Percentiles rank a stretch among this genome's conserved stretches.
Conservation (phyloP, 192 early-diverging fungal genomes). For the Entomortierella chlamydospora region DNA sequence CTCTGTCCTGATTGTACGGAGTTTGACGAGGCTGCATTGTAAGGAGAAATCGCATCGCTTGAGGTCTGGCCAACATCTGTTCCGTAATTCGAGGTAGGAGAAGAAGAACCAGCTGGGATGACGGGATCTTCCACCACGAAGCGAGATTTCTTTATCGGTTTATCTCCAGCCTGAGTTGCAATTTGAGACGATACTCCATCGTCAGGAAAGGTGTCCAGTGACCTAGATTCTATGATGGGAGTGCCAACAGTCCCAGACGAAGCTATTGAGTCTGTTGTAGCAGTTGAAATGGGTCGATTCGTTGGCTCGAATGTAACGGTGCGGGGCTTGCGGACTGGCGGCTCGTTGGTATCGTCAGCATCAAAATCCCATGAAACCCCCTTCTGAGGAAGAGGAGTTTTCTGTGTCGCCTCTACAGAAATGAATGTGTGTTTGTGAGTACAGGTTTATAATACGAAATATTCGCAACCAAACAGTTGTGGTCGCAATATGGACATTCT, state of each 20-base stretch:
- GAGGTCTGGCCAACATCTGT: slow-evolving; percentile 15
- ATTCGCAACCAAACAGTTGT: too few species aligned
- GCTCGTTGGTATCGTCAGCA: slow-evolving; percentile 34
- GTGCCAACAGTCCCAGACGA: slow-evolving; percentile 4
- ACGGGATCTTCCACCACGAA: slow-evolving; percentile 55
- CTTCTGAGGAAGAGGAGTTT: slow-evolving; percentile 54
- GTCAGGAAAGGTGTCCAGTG: slow-evolving; percentile 6
- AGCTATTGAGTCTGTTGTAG: slow-evolving; percentile 24
- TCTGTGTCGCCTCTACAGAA: slow-evolving; percentile 55
- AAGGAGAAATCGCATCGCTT: slow-evolving; percentile 16
- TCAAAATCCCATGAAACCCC: slow-evolving; percentile 81
- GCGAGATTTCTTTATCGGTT: slow-evolving; percentile 57
- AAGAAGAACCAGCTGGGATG: slow-evolving; percentile 3
- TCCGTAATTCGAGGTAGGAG: slow-evolving; percentile 19
- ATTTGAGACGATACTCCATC: slow-evolving; percentile 8
- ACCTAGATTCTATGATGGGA: slow-evolving; percentile 6
- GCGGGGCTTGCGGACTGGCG: slow-evolving; percentile 19
- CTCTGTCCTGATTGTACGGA: slow-evolving; percentile 18
- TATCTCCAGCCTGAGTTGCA: slow-evolving; percentile 13
- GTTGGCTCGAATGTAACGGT: slow-evolving; percentile 33
- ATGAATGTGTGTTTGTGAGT: background rate
- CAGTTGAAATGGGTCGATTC: slow-evolving; percentile 13
- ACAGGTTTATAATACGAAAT: background rate
- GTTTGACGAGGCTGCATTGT: slow-evolving; percentile 10
- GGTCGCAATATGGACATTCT: background rate